Conservation (phyloP, 2,329 filamentous ascomycete species). For the Ilyonectria mors-panacis region DNA sequence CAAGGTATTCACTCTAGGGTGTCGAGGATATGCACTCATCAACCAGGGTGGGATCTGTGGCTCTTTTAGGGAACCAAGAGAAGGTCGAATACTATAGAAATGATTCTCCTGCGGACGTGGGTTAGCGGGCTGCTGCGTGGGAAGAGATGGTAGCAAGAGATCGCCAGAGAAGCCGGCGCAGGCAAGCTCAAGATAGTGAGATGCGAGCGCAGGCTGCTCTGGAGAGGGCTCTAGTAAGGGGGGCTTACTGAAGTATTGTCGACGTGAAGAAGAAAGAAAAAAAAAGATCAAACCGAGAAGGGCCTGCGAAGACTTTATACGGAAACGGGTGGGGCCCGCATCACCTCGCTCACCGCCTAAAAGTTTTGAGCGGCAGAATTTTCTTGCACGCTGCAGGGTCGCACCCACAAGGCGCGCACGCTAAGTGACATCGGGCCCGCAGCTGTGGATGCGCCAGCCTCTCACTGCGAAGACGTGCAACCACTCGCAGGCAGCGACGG, state of each 20-base stretch:
- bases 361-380: conserved; percentile 50
- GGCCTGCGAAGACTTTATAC: conserved; percentile 59
- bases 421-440: conserved; percentile 7
- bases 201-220: conserved; percentile 2
- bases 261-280: conserved; percentile 64
- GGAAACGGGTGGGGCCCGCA: conserved; percentile 36
- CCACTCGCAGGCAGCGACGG: conserved; percentile 10
- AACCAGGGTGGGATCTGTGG: conserved; percentile 83
- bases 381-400: not conserved
- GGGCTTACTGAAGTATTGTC: conserved; percentile 54
- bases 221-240: conserved; percentile 51
- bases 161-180: not conserved
- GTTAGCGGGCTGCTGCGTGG: conserved; percentile 8
- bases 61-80: conserved; percentile 72
- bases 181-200: not conserved
- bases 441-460: not conserved
- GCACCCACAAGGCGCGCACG: not conserved
- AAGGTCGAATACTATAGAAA: conserved; percentile 84
- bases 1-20: conserved; percentile 57
- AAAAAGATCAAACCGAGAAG: conserved; percentile 55
- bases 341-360: conserved; percentile 54
- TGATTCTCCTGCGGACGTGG: conserved; percentile 77
- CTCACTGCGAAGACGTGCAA: not conserved
- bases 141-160: conserved; percentile 38
- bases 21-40: conserved; percentile 79